phyloP scores from a whole-genome alignment of 805 yeast species.

The Yueomyces sp. region DNA sequence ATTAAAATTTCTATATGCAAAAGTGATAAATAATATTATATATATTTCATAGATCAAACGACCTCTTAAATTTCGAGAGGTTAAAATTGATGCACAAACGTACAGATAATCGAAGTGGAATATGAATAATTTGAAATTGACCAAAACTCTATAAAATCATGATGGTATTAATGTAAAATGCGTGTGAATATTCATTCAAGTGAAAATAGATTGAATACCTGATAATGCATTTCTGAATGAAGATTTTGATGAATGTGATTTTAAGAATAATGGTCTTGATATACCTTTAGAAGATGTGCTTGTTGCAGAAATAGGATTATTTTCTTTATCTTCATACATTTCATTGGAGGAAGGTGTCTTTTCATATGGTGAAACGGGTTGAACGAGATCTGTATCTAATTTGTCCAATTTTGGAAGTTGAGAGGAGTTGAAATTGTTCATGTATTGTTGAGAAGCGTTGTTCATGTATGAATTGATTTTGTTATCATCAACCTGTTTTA shows the following conservation, averaged over 20 bases:
- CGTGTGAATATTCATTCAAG: not conserved
- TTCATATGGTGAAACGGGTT: not conserved
- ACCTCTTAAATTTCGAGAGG: too few relatives aligned
- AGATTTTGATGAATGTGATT: not conserved
- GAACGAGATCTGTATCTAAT: not conserved
- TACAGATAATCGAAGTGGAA: too few relatives aligned
- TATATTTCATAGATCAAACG: too few relatives aligned
- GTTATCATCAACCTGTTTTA: not conserved
- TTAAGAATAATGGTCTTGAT: not conserved
- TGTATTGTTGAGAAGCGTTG: not conserved
- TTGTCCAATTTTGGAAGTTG: not conserved
- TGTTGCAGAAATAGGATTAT: not conserved
- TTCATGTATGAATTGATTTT: not conserved
- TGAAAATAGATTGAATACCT: not conserved
- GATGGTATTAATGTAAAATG: too few relatives aligned
- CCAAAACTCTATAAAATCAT: too few relatives aligned
- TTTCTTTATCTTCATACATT: not conserved
- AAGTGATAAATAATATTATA: too few relatives aligned
- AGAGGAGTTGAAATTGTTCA: not conserved
- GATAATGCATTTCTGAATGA: not conserved
- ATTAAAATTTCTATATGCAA: too few relatives aligned
- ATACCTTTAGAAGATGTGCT: not conserved
- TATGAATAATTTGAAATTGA: too few relatives aligned
- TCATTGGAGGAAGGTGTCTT: not conserved
- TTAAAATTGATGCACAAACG: too few relatives aligned